Conservation (phyloP, 441 rosid species). For the Eugenia klotzschiana region DNA sequence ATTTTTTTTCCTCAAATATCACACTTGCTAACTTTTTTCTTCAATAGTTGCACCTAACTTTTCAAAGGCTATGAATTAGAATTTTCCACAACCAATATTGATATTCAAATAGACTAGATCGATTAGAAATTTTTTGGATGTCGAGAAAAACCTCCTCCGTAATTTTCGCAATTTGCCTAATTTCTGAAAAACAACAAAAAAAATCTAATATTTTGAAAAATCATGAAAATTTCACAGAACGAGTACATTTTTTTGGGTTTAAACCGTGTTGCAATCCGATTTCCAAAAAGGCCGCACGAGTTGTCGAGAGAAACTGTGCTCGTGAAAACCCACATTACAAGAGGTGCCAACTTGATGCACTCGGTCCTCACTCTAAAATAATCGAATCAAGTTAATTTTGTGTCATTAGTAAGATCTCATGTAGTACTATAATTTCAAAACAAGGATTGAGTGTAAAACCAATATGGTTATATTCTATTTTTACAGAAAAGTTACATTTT, state of each 20-base stretch:
- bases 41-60: neutral
- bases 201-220: neutral
- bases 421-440: no score
- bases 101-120: neutral
- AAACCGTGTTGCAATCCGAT: neutral
- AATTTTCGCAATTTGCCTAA: no score
- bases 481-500: no score
- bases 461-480: no score
- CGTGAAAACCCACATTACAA: neutral
- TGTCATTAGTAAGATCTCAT: no score
- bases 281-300: neutral
- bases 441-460: no score
- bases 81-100: neutral
- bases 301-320: accelerated
- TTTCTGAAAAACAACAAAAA: neutral
- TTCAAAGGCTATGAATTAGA: neutral
- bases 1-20: no score
- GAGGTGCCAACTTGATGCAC: neutral
- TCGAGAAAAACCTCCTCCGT: no score
- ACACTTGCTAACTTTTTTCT: neutral
- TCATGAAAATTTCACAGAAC: neutral
- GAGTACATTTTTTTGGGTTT: neutral
- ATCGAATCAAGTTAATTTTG: no score
- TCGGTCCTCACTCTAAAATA: neutral
- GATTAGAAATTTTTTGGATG: neutral